These are phyloP conservation scores for Cerioporus squamosus DNA, from an alignment of 1,284 basidiomycete genomes.

Conservation along the genomic window DNA sequence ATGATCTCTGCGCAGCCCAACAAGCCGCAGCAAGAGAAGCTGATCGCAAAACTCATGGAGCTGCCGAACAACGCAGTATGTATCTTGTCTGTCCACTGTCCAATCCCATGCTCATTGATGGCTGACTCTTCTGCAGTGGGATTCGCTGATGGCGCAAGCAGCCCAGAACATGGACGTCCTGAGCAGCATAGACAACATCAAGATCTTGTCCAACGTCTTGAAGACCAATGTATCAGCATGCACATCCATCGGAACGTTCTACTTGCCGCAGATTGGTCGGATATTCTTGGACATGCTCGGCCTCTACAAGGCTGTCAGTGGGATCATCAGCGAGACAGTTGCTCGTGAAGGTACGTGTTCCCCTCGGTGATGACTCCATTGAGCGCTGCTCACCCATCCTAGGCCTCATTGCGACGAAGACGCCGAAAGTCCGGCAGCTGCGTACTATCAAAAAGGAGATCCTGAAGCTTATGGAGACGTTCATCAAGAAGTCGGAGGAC, in stretches of 20 bases:
- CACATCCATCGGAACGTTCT: slow-evolving; percentile 96
- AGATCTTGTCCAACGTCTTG: slow-evolving; percentile 95
- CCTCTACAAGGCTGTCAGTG: slow-evolving; percentile 96
- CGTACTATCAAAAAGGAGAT: slow-evolving; percentile 99
- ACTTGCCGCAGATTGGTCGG: slow-evolving; percentile 94
- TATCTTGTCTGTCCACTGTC: too few species aligned
- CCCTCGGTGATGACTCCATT: neutral
- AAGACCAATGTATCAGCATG: slow-evolving; percentile 99
- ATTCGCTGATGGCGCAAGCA: slow-evolving; percentile 96
- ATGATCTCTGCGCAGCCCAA: slow-evolving; percentile 99
- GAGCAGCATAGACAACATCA: slow-evolving; percentile 92
- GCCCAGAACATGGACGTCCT: slow-evolving; percentile 93
- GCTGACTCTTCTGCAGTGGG: slow-evolving; percentile 69
- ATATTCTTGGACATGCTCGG: slow-evolving; percentile 99
- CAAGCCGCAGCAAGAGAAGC: slow-evolving; percentile 94
- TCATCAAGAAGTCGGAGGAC: slow-evolving; percentile 96
- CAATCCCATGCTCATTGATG: neutral
- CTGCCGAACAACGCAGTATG: slow-evolving; percentile 93
- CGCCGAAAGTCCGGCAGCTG: slow-evolving; percentile 93
- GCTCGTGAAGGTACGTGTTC: slow-evolving; percentile 74
- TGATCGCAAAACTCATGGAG: slow-evolving; percentile 97
- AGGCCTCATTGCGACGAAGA: slow-evolving; percentile 96
- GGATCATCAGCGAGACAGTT: slow-evolving; percentile 96
- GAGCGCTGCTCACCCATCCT: slow-evolving; percentile 3
- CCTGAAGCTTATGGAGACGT: slow-evolving; percentile 95